Evolutionary conservation across 257 asterid genomes (phyloP), one percentile per base, ranked within the genome.

Genomic region (Capsicum baccatum): DNA sequence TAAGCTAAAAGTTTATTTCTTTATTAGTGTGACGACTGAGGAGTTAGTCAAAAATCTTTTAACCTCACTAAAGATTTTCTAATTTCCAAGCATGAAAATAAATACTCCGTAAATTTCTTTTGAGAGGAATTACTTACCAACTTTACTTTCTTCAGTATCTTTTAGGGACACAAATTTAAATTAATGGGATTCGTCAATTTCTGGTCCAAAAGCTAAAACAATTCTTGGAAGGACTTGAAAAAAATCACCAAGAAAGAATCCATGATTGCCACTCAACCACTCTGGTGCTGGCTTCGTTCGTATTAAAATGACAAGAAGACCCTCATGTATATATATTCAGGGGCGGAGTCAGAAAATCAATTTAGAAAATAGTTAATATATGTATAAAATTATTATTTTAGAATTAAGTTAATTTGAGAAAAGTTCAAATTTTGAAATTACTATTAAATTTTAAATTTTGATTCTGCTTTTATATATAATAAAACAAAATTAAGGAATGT

Each of bases 141-240:
- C 5, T 39, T 9, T 50, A 50, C 15, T 6, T 52, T 10, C 54
- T 11, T 2, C 0, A 9, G 11, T 10, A 52, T 52, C 15, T 52
- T 52, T 52, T 52, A 11, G 3, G 0, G 3, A 3, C 17, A n/a
- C 1, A 9, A n/a, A 60, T 17, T 60, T 0, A n/a, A 58, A 60
- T 60, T 60, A 60, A 10, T 63, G 1, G 1, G 14, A 63, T 1
- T 21, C 3, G 4, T 3, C 21, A 62, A 19, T 62, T 9, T 62
- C 13, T 3, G 8, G 3, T 57, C 2, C 8, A 1, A 9, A 59
- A 9, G n/a, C 0, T 7, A 59, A 59, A 17, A 59, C 2, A 48
- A 84, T 67, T 69, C 80, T 73, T 81, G 85, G 55, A n/a, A 64
- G 56, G 69, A 81, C 83, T 26, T 26, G 21, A 10, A 48, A 74